Evolutionary conservation across 2,329 filamentous ascomycete species (phyloP), one percentile per base, ranked within the genome.

Genomic region (Lasiodiplodia citricola): DNA sequence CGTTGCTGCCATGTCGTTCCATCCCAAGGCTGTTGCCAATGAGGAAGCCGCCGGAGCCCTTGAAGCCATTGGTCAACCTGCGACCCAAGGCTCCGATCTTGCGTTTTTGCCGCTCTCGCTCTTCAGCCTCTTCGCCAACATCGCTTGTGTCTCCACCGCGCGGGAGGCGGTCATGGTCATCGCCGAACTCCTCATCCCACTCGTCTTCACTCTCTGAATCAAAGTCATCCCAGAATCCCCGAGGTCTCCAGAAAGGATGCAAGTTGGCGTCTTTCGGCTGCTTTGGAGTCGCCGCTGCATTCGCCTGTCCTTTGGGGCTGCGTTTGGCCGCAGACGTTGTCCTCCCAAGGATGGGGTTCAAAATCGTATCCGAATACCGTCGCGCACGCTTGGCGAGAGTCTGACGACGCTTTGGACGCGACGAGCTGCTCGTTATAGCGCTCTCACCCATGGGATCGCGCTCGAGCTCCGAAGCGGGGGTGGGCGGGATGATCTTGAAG

Each of bases 181-280:
- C 37, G 11, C 74, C 73, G 6, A 31, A 16, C 38, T 52, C 47
- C 10, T 78, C 74, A 41, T 79, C 77, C 23, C 72, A 70, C 21
- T 76, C 77, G 21, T 79, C 76, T 10, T 82, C 79, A 28, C 75
- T 80, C 67, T 80, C 79, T n/a, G 77, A 76, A 25, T 41, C 37
- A 64, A 80, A 87, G 50, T 86, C 86, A 50, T 89, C 87, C 87
- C 87, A 90, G 76, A 90, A 89, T n/a, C 84, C 84, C 47, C 85
- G 84, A 1, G 88, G 88, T 25, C 85, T 83, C 88, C 88, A 90
- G 74, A 90, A 88, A 1, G 88, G 87, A 71, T 89, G 85, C 6
- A 88, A 76, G 51, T 82, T 83, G 54, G 81, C 81, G 66, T 87
- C 83, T 23, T 57, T 77, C 73, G 21, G 78, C 75, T 57, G 47